Conservation (phyloP, 2,329 filamentous ascomycete genomes). For the Fusarium chaquense region DNA sequence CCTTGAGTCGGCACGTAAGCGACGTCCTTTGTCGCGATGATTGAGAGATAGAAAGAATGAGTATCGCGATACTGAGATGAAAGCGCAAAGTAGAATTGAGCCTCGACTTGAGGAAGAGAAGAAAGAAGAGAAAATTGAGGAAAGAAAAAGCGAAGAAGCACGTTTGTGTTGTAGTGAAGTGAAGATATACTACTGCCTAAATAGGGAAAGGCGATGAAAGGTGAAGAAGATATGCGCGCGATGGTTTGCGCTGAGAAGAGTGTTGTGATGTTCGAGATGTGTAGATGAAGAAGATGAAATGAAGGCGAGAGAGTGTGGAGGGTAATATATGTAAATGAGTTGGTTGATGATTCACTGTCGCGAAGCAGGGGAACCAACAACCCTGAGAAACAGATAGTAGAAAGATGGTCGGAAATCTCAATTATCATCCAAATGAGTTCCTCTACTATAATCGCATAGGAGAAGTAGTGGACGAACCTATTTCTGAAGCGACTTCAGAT, state of each 20-base stretch:
- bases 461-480: conserved; percentile 2
- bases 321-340: not conserved
- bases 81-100: not conserved
- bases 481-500: conserved; percentile 13
- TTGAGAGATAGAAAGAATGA: not conserved
- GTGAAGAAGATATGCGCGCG: conserved; percentile 6
- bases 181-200: not conserved
- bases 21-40: not conserved
- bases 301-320: conserved; percentile 15
- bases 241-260: not conserved
- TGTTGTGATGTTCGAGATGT: not conserved
- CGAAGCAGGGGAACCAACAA: not conserved
- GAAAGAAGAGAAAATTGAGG: not conserved
- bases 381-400: not conserved
- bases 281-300: conserved; percentile 19
- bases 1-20: not conserved
- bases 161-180: not conserved
- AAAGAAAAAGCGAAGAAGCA: not conserved
- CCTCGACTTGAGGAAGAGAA: not conserved
- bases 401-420: not conserved
- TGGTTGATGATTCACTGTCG: conserved; percentile 27
- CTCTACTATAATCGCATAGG: conserved; percentile 4
- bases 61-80: not conserved
- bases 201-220: not conserved
- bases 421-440: conserved; percentile 6